Evolutionary conservation across 148 eudicot species (phyloP).

Genomic region (Rhododendron vialii): DNA sequence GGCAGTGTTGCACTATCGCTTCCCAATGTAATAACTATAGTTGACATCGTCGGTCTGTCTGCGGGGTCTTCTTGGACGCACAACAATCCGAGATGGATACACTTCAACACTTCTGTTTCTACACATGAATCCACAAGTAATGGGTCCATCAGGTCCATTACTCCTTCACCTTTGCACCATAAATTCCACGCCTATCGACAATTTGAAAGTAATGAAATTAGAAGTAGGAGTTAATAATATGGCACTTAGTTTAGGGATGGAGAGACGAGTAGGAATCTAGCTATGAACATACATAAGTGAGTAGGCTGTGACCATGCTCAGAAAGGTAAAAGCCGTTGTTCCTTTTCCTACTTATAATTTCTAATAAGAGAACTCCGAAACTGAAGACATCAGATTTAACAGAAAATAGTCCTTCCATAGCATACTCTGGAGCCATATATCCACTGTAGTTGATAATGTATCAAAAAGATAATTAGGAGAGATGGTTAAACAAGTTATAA

Average conservation of each 20-base stretch:
- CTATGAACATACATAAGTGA: background rate
- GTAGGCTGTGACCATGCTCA: conserved; percentile 12
- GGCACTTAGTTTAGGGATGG: background rate
- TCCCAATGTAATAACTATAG: conserved; percentile 21
- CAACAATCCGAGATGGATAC: conserved; percentile 39
- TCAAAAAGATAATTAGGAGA: too few species aligned
- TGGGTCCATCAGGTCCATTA: conserved; percentile 23
- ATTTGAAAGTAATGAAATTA: background rate
- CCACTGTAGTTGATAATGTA: too few species aligned
- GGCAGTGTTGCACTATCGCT: conserved; percentile 23
- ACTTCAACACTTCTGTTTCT: conserved; percentile 22
- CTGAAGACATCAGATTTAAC: conserved; percentile 16
- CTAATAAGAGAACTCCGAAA: conserved; percentile 16
- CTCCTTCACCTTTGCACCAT: conserved; percentile 26
- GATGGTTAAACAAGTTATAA: too few species aligned
- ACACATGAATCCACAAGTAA: conserved; percentile 20
- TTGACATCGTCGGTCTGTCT: conserved; percentile 36
- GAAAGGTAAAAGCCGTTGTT: background rate
- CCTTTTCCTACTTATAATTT: conserved; percentile 7
- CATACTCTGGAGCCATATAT: background rate
- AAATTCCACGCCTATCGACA: conserved; percentile 27
- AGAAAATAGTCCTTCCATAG: conserved; percentile 12
- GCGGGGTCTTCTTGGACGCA: conserved; percentile 39
- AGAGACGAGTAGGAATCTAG: background rate
- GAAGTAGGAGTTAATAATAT: too few species aligned